Percentiles rank a stretch among this genome's conserved stretches.
Conservation (phyloP, 2,329 filamentous ascomycete species). For the Cladophialophora exuberans region DNA sequence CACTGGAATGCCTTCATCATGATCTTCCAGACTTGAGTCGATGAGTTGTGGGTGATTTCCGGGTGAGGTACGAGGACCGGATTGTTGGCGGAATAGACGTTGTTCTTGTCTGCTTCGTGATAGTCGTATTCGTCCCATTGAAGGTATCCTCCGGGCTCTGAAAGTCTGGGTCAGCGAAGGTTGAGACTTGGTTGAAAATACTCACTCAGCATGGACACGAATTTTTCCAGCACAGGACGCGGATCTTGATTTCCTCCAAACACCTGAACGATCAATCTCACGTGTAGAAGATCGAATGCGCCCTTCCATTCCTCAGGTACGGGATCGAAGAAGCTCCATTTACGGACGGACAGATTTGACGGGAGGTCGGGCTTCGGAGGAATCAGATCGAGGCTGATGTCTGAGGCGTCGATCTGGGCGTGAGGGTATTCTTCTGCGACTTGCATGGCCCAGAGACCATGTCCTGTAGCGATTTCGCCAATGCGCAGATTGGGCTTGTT, state of each 20-base stretch:
- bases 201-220: slow-evolving; percentile 33
- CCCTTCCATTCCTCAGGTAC: slow-evolving; percentile 29
- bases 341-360: slow-evolving; percentile 22
- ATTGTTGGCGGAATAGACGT: slow-evolving; percentile 17
- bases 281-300: slow-evolving; percentile 34
- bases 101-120: slow-evolving; percentile 22
- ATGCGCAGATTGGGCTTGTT: slow-evolving; percentile 21
- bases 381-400: slow-evolving; percentile 33
- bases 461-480: slow-evolving; percentile 37
- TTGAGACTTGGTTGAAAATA: neutral
- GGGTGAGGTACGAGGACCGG: slow-evolving; percentile 5
- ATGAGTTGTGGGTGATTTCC: slow-evolving; percentile 12
- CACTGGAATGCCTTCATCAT: slow-evolving; percentile 18
- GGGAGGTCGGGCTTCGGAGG: slow-evolving; percentile 35
- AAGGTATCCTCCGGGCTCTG: slow-evolving; percentile 36
- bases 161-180: neutral
- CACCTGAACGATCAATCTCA: slow-evolving; percentile 18
- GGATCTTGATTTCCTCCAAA: slow-evolving; percentile 11
- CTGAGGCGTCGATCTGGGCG: slow-evolving; percentile 33
- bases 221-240: slow-evolving; percentile 28
- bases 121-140: slow-evolving; percentile 39
- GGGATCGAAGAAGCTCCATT: slow-evolving; percentile 34
- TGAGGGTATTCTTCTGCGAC: slow-evolving; percentile 31
- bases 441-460: slow-evolving; percentile 37
- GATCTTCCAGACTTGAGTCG: slow-evolving; percentile 14